Conservation (phyloP, 2,329 filamentous ascomycete genomes). For the Drechslerella dactyloides region DNA sequence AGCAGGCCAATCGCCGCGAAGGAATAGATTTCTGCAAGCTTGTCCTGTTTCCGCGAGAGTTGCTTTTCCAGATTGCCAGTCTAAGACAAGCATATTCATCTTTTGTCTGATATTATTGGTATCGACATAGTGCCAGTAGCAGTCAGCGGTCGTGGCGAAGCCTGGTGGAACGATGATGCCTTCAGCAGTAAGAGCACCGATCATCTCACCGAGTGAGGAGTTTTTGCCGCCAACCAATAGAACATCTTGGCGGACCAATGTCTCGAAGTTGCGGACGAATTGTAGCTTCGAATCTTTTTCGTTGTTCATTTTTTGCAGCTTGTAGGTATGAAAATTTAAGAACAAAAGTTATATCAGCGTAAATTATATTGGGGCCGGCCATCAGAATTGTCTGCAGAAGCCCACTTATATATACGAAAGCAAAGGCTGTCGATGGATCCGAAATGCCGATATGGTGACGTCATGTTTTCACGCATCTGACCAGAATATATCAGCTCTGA, state of each 20-base stretch:
- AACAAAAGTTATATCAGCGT: background rate
- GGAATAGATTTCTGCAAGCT: slow-evolving; percentile 55
- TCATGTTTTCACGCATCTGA: background rate
- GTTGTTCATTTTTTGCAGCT: slow-evolving; percentile 8
- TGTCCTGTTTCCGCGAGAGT: slow-evolving; percentile 56
- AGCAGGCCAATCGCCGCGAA: slow-evolving; percentile 56
- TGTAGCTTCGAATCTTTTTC: background rate
- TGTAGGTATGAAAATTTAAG: background rate
- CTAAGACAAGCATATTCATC: slow-evolving; percentile 54
- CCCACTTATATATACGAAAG: background rate
- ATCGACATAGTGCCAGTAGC: slow-evolving; percentile 58
- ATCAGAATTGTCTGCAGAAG: background rate
- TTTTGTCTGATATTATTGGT: slow-evolving; percentile 56
- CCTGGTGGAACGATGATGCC: slow-evolving; percentile 57
- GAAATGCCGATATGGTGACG: too few species aligned
- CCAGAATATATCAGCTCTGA: background rate
- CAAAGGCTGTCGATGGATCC: too few species aligned
- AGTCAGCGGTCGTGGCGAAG: slow-evolving; percentile 57
- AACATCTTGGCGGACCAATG: slow-evolving; percentile 54
- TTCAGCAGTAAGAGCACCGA: slow-evolving; percentile 55
- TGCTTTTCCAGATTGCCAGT: slow-evolving; percentile 56
- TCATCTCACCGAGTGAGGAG: slow-evolving; percentile 59
- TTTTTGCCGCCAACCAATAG: slow-evolving; percentile 58
- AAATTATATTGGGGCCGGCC: background rate
- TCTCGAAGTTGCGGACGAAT: slow-evolving; percentile 53